Evolutionary conservation across 495 filamentous ascomycete genomes (phyloP).

Genomic region (Penicillium ochrochloron): DNA sequence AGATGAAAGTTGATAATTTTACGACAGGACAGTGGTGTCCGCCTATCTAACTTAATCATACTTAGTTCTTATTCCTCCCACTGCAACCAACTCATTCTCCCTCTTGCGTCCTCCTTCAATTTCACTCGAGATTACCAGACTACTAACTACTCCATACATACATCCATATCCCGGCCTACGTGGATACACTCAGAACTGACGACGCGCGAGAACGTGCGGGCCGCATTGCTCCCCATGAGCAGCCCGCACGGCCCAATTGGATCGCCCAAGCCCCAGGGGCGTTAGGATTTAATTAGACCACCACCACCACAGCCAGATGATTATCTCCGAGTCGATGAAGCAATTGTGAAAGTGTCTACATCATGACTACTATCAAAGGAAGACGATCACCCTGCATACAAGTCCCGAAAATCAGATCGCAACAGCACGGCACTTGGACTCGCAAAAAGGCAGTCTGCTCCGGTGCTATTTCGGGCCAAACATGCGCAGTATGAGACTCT

Average conservation of each 20-base stretch:
- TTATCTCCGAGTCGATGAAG: not conserved
- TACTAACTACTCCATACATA: no score
- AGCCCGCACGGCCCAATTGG: slow-evolving; percentile 21
- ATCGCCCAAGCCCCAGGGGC: slow-evolving; percentile 17
- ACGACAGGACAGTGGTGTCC: slow-evolving; percentile 12
- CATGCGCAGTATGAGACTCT: not conserved
- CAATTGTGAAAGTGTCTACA: not conserved
- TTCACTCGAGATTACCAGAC: not conserved
- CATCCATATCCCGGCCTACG: slow-evolving; percentile 5
- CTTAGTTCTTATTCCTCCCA: not conserved
- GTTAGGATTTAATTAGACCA: slow-evolving; percentile 9
- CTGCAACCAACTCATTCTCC: not conserved
- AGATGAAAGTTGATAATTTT: slow-evolving; percentile 14
- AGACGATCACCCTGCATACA: not conserved
- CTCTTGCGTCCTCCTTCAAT: not conserved
- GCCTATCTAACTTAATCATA: not conserved
- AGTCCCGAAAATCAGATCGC: slow-evolving; percentile 9
- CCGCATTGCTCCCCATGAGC: slow-evolving; percentile 20
- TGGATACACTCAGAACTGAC: slow-evolving; percentile 16
- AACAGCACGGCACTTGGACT: slow-evolving; percentile 6
- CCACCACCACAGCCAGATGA: not conserved
- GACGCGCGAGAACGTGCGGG: slow-evolving; percentile 24
- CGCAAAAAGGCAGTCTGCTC: slow-evolving; percentile 3
- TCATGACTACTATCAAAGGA: no score
- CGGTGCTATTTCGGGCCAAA: not conserved